Percentiles rank a stretch among this genome's conserved stretches.
Conservation (phyloP, 345 rosid species). For the Cardamine chenopodiifolia region DNA sequence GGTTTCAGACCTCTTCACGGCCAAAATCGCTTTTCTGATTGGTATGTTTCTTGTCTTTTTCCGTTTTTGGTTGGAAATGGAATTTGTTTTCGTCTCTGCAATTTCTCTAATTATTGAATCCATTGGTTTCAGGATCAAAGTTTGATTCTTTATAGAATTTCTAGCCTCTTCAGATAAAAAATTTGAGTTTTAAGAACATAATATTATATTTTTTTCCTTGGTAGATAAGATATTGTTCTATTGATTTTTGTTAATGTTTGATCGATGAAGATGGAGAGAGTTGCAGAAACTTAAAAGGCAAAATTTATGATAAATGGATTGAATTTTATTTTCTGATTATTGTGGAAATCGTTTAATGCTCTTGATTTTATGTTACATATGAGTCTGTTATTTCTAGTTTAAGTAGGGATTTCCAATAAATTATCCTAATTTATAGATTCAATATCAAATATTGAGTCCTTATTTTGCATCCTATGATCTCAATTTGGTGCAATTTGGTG, state of each 20-base stretch:
- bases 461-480: slow-evolving; percentile 15
- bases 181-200: neutral
- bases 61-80: neutral
- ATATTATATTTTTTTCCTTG: neutral
- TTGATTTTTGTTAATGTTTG: slow-evolving; percentile 28
- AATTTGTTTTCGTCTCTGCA: neutral
- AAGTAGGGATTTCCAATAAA: slow-evolving; percentile 1
- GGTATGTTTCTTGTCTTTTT: slow-evolving; percentile 48
- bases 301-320: slow-evolving; percentile 59
- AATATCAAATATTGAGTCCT: neutral
- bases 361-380: slow-evolving; percentile 22
- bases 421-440: neutral
- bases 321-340: slow-evolving; percentile 19
- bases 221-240: neutral
- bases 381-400: slow-evolving; percentile 6
- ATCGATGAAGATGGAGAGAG: slow-evolving; percentile 63
- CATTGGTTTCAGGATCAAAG: slow-evolving; percentile 7
- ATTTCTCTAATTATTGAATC: neutral
- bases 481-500: slow-evolving; percentile 5
- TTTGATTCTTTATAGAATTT: neutral
- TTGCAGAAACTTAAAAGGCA: slow-evolving; percentile 52
- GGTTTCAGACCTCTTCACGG: slow-evolving; percentile 52
- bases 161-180: neutral
- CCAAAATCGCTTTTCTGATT: slow-evolving; percentile 63
- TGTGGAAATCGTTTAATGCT: slow-evolving; percentile 3